Evolutionary conservation across 352 stramenopile species (phyloP), one percentile per base, ranked within the genome.

Genomic region (Globisporangium yorkense): DNA sequence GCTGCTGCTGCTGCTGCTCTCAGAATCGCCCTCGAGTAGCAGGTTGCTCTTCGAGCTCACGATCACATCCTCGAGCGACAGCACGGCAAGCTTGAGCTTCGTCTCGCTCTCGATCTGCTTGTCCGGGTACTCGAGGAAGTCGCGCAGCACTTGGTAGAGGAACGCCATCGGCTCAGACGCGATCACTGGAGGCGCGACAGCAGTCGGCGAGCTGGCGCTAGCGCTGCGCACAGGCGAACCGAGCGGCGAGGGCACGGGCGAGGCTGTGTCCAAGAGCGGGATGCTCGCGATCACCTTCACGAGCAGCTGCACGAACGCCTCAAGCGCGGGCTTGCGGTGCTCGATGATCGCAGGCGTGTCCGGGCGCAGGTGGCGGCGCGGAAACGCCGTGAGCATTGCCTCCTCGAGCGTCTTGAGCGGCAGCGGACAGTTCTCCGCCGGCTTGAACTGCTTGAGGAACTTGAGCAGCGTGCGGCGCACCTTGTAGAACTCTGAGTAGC

Each of bases 41-140:
- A 86, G 47, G 56, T 87, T 87, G 67, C 77, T 88, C 21, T 71
- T 66, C 5, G 81, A 88, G 66, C 78, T 79, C 39, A 94, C 81
- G 8, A 92, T 75, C 27, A 94, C 84, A 50, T 94, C 84, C 56
- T 94, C 81, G 12, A 94, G 74, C 33, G 84, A 90, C 39, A 94
- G 54, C 44, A 94, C 80, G 3, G 84, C 81, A 24, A 92, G 63
- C 63, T 89, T 94, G 21, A 91, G 76, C 61, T 90, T 90, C 39
- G 80, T 77, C 58, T 94, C 84, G 58, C 77, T 91, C 60, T 94
- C 80, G 51, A 94, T 89, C 64, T 94, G 80, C 68, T 84, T 89
- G 77, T 91, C 81, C 18, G 84, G 78, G 62, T 91, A 94, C 67
- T 84, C 76, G 44, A 94, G 71, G 57, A 94, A 94, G 60, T 91